A percentile compares a stretch with the other conserved stretches of the same genome.
Evolutionary conservation across 2,329 filamentous ascomycete species (phyloP).

Genomic region (Phialemonium atrogriseum): DNA sequence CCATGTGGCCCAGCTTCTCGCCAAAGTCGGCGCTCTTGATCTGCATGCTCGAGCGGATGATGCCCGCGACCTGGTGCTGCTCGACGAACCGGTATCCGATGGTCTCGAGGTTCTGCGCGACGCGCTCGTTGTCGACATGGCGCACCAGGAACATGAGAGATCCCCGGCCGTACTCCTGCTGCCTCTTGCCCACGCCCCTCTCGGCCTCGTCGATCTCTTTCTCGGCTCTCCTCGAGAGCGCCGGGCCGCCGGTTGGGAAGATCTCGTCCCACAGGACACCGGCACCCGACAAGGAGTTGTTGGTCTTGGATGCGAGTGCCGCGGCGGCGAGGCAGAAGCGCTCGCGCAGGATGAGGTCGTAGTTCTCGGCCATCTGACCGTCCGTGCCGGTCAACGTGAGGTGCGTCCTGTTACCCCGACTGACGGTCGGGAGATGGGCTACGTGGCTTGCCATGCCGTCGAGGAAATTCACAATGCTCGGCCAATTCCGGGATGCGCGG

Average conservation of each 20-base stretch:
- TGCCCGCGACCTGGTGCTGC: conserved; percentile 56
- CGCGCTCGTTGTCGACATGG: conserved; percentile 45
- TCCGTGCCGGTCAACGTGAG: conserved; percentile 43
- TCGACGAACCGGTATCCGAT: conserved; percentile 73
- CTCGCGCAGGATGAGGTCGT: conserved; percentile 71
- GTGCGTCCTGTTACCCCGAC: conserved; percentile 25
- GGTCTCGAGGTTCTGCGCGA: conserved; percentile 57
- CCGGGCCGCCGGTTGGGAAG: conserved; percentile 49
- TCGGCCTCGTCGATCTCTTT: conserved; percentile 22
- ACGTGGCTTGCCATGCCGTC: conserved; percentile 66
- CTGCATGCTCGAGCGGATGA: conserved; percentile 66
- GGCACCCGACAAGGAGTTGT: conserved; percentile 51
- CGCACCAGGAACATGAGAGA: conserved; percentile 76
- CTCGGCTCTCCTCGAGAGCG: conserved; percentile 9
- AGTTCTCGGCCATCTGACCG: conserved; percentile 55
- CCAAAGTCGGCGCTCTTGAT: conserved; percentile 57
- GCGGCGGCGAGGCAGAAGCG: conserved; percentile 74
- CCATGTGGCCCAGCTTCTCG: conserved; percentile 55
- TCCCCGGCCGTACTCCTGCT: conserved; percentile 51
- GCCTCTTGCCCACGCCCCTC: conserved; percentile 25
- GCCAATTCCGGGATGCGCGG: conserved; percentile 72
- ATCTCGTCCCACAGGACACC: conserved; percentile 72
- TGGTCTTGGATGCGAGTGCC: conserved; percentile 61
- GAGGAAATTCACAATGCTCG: conserved; percentile 57
- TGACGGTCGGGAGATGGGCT: conserved; percentile 33